These are phyloP conservation scores for Corchorus capsularis DNA, from an alignment of 345 rosid species.

Conservation along the genomic window DNA sequence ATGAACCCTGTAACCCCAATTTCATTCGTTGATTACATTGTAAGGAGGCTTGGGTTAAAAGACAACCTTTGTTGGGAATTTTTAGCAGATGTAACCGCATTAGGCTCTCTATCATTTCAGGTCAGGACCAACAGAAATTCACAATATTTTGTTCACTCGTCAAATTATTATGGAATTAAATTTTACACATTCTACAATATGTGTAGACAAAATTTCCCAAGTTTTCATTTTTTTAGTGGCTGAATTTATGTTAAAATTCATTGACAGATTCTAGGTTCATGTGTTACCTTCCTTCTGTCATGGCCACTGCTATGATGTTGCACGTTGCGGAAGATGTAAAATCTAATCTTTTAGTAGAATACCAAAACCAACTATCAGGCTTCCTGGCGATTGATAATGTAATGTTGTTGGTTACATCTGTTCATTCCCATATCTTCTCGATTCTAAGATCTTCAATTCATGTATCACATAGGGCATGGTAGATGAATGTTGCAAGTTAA, in stretches of 20 bases:
- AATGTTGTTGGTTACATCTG: neutral
- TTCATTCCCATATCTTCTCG: neutral
- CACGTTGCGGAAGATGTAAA: conserved; percentile 44
- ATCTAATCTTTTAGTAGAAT: conserved; percentile 42
- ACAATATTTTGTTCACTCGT: neutral
- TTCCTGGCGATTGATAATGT: conserved; percentile 58
- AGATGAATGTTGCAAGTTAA: conserved; percentile 47
- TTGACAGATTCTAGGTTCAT: conserved; percentile 53
- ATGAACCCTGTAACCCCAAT: conserved; percentile 76
- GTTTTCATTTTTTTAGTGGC: neutral
- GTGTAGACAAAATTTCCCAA: neutral
- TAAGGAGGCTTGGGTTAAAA: conserved; percentile 64
- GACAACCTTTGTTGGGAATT: conserved; percentile 55
- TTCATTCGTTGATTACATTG: conserved; percentile 60
- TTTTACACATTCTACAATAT: neutral
- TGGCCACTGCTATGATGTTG: conserved; percentile 62
- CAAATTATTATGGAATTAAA: neutral
- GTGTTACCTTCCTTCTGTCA: conserved; percentile 52
- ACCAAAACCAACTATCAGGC: conserved; percentile 41
- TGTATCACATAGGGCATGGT: conserved; percentile 45
- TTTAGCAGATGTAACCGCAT: conserved; percentile 49
- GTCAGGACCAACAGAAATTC: conserved; percentile 29
- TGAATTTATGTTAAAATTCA: neutral
- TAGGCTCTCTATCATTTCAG: conserved; percentile 51
- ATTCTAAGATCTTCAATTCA: conserved; percentile 10